Evolutionary conservation across 306 rosid genomes (phyloP).

Genomic region (Psophocarpus tetragonolobus): DNA sequence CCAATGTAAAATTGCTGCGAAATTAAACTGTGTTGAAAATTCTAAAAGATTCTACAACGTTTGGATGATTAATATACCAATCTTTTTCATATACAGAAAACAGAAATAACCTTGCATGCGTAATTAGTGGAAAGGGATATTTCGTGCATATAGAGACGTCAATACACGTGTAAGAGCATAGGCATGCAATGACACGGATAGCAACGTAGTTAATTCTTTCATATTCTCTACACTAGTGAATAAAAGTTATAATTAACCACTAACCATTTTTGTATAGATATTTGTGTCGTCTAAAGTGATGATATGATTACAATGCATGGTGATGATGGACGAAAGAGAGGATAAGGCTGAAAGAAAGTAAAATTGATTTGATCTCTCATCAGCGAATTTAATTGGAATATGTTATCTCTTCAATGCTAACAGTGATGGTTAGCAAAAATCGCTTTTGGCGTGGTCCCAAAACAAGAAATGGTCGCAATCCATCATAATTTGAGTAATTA

Average conservation of each 20-base stretch:
- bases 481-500: conserved; percentile 12
- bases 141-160: neutral
- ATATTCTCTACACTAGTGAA: neutral
- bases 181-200: neutral
- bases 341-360: neutral
- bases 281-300: neutral
- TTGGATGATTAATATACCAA: neutral
- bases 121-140: conserved; percentile 5
- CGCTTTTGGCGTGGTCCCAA: neutral
- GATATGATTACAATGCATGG: neutral
- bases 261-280: neutral
- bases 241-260: neutral
- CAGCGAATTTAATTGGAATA: neutral
- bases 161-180: neutral
- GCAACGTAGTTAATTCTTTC: neutral
- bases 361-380: neutral
- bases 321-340: neutral
- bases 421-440: neutral
- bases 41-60: neutral
- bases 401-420: neutral
- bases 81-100: neutral
- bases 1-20: neutral
- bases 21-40: neutral
- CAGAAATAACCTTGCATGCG: neutral
- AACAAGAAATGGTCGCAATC: neutral